These are phyloP conservation scores for Vitis riparia DNA, from an alignment of 164 flowering plant genomes.

Conservation along the genomic window DNA sequence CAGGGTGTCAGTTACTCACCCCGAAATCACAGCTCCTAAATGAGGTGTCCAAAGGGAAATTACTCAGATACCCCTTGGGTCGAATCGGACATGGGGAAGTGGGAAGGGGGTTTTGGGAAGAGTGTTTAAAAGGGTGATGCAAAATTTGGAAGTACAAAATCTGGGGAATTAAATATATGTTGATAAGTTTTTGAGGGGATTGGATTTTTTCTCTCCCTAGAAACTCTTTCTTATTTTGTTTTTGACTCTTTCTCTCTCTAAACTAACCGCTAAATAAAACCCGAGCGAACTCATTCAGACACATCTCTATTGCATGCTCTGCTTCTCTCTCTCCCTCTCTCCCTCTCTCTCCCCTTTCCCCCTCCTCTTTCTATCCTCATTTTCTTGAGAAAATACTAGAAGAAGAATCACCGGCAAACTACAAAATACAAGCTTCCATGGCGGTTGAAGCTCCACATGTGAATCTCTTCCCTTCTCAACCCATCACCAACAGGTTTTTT, in stretches of 20 bases:
- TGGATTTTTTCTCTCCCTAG: no score
- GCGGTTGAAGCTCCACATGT: conserved; percentile 50
- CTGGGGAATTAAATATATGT: no score
- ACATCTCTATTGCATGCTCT: conserved; percentile 30
- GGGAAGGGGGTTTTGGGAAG: no score
- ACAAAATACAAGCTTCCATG: conserved; percentile 30
- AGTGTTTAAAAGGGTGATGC: no score
- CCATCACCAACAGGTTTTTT: no score
- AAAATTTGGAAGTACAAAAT: no score
- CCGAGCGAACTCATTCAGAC: conserved; percentile 18
- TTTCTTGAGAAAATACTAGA: not conserved
- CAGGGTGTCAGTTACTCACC: conserved; percentile 3
- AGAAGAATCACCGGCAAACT: not conserved
- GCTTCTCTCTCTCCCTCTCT: conserved; percentile 3
- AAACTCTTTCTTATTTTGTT: not conserved
- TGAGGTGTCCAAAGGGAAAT: no score
- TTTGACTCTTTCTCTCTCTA: conserved; percentile 19
- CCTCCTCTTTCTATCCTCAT: not conserved
- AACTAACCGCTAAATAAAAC: conserved; percentile 15
- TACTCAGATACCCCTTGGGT: no score
- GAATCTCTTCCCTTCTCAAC: no score
- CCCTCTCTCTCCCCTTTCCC: conserved; percentile 1
- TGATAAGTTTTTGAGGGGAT: no score
- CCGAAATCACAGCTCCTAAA: not conserved
- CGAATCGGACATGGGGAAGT: no score